Percentiles rank a stretch among this genome's conserved stretches.
These are phyloP conservation scores for Nicotiana knightiana DNA, from an alignment of 257 asterid species.

Conservation along the genomic window DNA sequence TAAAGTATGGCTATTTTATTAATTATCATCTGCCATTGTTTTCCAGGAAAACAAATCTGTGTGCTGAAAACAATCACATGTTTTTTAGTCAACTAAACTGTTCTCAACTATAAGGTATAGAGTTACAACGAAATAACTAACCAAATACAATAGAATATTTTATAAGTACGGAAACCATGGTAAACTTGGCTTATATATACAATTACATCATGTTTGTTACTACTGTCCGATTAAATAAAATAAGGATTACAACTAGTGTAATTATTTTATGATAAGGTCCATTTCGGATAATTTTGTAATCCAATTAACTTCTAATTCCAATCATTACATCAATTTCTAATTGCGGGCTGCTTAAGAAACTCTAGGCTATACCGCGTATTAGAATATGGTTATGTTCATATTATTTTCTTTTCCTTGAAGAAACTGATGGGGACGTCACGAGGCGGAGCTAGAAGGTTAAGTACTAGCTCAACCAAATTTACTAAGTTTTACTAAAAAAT, in stretches of 20 bases:
- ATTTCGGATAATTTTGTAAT: not conserved
- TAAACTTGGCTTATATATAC: not conserved
- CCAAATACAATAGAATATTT: not conserved
- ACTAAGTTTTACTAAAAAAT: no score
- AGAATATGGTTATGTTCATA: not conserved
- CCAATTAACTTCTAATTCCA: not conserved
- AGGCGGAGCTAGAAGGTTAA: no score
- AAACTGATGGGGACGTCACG: not conserved
- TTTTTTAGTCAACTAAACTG: not conserved
- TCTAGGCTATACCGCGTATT: not conserved
- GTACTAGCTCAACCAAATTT: no score
- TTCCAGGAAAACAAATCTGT: not conserved
- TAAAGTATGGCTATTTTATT: not conserved
- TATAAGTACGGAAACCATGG: not conserved
- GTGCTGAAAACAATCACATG: not conserved
- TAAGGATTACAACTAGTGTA: not conserved
- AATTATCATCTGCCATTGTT: not conserved
- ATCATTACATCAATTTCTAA: not conserved
- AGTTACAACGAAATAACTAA: not conserved
- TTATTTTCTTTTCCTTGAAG: not conserved
- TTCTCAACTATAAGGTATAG: not conserved
- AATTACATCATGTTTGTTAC: not conserved
- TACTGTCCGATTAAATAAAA: not conserved
- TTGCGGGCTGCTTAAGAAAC: not conserved
- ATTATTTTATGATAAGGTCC: not conserved